Conservation (phyloP, 169 alveolate species). For the Cryptosporidium tyzzeri region DNA sequence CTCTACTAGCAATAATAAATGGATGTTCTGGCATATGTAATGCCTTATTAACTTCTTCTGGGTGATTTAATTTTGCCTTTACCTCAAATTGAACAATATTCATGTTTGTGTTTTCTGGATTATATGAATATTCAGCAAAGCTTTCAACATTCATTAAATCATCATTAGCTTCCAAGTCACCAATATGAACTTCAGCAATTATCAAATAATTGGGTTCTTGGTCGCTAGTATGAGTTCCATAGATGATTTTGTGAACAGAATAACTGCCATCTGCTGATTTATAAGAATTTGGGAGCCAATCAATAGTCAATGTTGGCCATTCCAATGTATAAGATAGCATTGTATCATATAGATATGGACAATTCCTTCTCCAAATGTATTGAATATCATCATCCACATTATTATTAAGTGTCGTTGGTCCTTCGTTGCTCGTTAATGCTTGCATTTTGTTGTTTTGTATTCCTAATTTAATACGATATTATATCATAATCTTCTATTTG, state of each 20-base stretch:
- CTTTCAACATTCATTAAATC: constrained; percentile 83
- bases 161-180: constrained; percentile 78
- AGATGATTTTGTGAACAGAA: constrained; percentile 87
- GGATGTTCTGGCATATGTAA: constrained; percentile 92
- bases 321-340: constrained; percentile 92
- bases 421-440: not conserved
- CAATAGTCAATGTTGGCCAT: constrained; percentile 96
- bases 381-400: constrained; percentile 29
- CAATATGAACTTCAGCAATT: constrained; percentile 87
- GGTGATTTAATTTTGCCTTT: constrained; percentile 83
- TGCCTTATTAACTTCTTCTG: constrained; percentile 83
- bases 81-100: constrained; percentile 82
- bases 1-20: constrained; percentile 92
- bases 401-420: not conserved
- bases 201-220: constrained; percentile 91
- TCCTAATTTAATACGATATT: not conserved
- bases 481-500: not conserved
- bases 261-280: constrained; percentile 81
- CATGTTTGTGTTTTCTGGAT: constrained; percentile 63
- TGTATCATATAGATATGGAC: constrained; percentile 94
- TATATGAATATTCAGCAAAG: constrained; percentile 81
- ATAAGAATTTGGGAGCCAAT: constrained; percentile 87
- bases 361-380: constrained; percentile 94
- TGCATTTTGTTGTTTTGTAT: constrained; percentile 4
- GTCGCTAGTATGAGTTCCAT: constrained; percentile 94